These are phyloP conservation scores for Russula foetens DNA, from an alignment of 768 basidiomycete species.

Conservation along the genomic window DNA sequence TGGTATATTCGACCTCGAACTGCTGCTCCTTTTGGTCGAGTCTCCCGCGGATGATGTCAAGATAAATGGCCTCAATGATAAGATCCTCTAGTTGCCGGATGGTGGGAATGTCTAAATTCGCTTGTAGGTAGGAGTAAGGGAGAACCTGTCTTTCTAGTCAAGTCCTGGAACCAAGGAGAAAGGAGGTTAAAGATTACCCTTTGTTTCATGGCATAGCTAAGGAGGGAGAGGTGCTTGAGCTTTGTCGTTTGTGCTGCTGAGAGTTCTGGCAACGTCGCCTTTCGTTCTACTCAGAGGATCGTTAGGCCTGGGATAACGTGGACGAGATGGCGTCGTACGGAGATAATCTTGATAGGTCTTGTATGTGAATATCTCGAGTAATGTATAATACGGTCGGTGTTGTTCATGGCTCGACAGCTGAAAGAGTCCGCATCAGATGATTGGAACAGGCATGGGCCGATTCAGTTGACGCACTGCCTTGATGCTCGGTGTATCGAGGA, in stretches of 20 bases:
- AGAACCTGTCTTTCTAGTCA: slow-evolving; percentile 49
- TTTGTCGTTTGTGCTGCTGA: slow-evolving; percentile 72
- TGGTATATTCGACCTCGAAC: slow-evolving; percentile 86
- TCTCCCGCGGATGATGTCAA: slow-evolving; percentile 81
- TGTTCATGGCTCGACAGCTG: slow-evolving; percentile 66
- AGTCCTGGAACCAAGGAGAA: neutral
- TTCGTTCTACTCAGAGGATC: slow-evolving; percentile 42
- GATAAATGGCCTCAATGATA: slow-evolving; percentile 95
- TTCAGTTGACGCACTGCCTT: slow-evolving; percentile 53
- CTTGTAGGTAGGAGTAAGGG: slow-evolving; percentile 66
- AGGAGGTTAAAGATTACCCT: slow-evolving; percentile 45
- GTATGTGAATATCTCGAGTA: slow-evolving; percentile 86
- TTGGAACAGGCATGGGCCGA: neutral
- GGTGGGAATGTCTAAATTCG: slow-evolving; percentile 62
- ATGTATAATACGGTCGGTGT: slow-evolving; percentile 47
- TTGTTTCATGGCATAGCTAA: slow-evolving; percentile 67
- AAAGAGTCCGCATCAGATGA: neutral
- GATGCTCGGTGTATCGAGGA: slow-evolving; percentile 75
- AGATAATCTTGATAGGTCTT: slow-evolving; percentile 80
- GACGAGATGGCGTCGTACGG: slow-evolving; percentile 34
- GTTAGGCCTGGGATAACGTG: neutral
- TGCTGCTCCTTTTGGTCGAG: slow-evolving; percentile 89
- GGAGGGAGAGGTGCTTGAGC: slow-evolving; percentile 88
- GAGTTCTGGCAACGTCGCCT: slow-evolving; percentile 56
- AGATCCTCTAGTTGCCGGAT: slow-evolving; percentile 92